Conservation (phyloP, 164 flowering plant genomes). For the Pachysandra terminalis region DNA sequence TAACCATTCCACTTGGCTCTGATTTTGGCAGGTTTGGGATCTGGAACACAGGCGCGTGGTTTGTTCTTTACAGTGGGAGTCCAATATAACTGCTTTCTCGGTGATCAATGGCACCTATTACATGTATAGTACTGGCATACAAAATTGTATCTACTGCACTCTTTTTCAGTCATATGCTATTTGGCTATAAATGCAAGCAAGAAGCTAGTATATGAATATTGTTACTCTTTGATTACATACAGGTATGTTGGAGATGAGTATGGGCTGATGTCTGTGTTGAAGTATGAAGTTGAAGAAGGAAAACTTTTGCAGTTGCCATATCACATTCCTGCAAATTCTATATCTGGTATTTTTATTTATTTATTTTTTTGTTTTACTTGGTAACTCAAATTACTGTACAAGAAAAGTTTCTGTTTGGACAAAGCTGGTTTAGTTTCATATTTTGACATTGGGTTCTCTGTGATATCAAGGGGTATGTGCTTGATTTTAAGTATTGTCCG, state of each 20-base stretch:
- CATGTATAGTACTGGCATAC: conserved; percentile 48
- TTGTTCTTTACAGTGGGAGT: conserved; percentile 63
- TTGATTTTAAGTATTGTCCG: too few relatives aligned
- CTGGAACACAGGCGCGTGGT: conserved; percentile 51
- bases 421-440: too few relatives aligned
- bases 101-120: conserved; percentile 58
- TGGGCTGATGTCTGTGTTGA: conserved; percentile 66
- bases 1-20: neutral
- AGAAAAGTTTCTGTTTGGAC: too few relatives aligned
- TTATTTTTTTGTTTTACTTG: too few relatives aligned
- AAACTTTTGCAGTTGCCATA: conserved; percentile 57
- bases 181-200: conserved; percentile 4
- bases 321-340: conserved; percentile 43
- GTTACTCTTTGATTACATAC: conserved; percentile 11
- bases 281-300: conserved; percentile 51
- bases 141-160: neutral
- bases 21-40: conserved; percentile 72
- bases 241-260: conserved; percentile 85
- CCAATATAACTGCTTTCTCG: conserved; percentile 80
- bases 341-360: conserved; percentile 54
- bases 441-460: too few relatives aligned
- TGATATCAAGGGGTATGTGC: too few relatives aligned
- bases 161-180: conserved; percentile 1
- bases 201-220: conserved; percentile 8
- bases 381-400: too few relatives aligned